Evolutionary conservation across 1,284 basidiomycete genomes (phyloP).

Genomic region (Cutaneotrichosporon mucoides): DNA sequence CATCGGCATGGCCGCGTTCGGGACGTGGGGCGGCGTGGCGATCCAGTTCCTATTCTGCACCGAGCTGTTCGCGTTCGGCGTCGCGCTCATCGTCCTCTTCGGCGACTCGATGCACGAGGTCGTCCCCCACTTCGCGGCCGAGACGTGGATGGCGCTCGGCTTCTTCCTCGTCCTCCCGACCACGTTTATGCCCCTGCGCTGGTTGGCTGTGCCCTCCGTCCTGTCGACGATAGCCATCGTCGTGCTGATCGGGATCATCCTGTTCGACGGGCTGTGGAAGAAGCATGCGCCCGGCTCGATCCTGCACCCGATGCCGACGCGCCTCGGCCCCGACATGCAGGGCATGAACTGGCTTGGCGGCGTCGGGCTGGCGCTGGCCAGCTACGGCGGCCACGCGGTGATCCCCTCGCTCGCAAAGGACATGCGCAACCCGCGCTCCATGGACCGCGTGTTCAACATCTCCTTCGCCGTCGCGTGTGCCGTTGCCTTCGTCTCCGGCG

Average conservation of each 20-base stretch:
- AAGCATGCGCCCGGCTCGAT: conserved; percentile 72
- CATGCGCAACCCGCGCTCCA: conserved; percentile 78
- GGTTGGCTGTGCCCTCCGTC: conserved; percentile 79
- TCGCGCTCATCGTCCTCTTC: conserved; percentile 77
- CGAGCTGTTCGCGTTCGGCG: conserved; percentile 67
- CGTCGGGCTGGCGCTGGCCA: conserved; percentile 88
- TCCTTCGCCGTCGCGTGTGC: conserved; percentile 58
- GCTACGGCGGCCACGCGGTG: conserved; percentile 91
- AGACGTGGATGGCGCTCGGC: conserved; percentile 70
- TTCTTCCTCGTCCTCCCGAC: conserved; percentile 76
- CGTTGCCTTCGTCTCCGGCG: conserved; percentile 75
- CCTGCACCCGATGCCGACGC: conserved; percentile 68
- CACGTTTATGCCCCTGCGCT: conserved; percentile 73
- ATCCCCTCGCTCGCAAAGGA: conserved; percentile 85
- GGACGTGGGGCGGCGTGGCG: conserved; percentile 57
- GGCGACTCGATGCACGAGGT: conserved; percentile 76
- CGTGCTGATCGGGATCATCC: conserved; percentile 70
- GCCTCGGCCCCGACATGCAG: conserved; percentile 57
- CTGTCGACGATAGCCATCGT: conserved; percentile 76
- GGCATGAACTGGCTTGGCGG: conserved; percentile 53
- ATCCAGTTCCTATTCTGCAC: conserved; percentile 62
- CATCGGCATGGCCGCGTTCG: conserved; percentile 82
- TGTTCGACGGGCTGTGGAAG: conserved; percentile 80
- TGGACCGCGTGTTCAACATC: conserved; percentile 57
- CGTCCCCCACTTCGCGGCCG: conserved; percentile 61